Conservation (phyloP, 2,329 filamentous ascomycete genomes). For the Lecanicillium sp. region DNA sequence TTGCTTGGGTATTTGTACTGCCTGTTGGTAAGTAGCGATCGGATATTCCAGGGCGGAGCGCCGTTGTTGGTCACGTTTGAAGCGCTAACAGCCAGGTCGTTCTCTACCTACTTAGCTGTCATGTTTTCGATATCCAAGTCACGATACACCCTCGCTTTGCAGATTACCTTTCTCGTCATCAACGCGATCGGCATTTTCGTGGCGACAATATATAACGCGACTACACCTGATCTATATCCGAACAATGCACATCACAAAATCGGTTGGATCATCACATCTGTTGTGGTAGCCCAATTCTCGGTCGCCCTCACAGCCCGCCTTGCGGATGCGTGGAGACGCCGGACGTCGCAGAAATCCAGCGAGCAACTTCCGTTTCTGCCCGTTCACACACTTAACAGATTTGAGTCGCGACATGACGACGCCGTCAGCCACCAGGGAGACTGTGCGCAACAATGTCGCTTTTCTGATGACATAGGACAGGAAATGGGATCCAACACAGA, state of each 20-base stretch:
- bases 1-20: conserved; percentile 66
- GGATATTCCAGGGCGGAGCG: neutral
- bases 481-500: conserved; percentile 64
- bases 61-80: neutral
- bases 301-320: conserved; percentile 60
- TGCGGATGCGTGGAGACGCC: conserved; percentile 25
- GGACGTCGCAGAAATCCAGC: conserved; percentile 6
- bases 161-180: conserved; percentile 57
- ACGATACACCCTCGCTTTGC: conserved; percentile 59
- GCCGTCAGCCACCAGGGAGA: neutral
- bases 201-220: conserved; percentile 66
- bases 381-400: neutral
- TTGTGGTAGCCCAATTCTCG: conserved; percentile 61
- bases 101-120: conserved; percentile 47
- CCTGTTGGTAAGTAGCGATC: conserved; percentile 64
- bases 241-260: conserved; percentile 84
- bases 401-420: neutral
- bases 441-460: conserved; percentile 28
- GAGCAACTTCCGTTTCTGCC: conserved; percentile 4
- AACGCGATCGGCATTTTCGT: conserved; percentile 60
- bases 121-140: conserved; percentile 82
- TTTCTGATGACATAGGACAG: conserved; percentile 66
- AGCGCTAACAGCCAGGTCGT: neutral
- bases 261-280: conserved; percentile 74
- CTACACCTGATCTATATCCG: conserved; percentile 78